Evolutionary conservation across 495 filamentous ascomycete species (phyloP), one percentile per base, ranked within the genome.

Genomic region (Trichodelitschia bisporula): DNA sequence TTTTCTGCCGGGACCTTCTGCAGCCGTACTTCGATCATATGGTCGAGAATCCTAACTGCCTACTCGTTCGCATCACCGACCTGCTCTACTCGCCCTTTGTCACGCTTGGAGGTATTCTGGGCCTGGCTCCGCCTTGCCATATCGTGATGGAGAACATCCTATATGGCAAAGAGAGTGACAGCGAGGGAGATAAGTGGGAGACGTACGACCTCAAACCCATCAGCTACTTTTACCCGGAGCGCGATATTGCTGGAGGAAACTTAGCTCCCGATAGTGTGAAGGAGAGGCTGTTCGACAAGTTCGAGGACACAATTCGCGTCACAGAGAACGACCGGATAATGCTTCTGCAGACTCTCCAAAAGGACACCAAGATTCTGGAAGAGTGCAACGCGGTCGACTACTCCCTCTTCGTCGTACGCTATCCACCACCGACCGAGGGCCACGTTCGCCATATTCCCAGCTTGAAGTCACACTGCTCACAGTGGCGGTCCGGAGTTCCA

Each of bases 91-190:
- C 58, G 0, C 57, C 62, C 0, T 56, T 57, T 9, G 16, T 39
- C 5, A 61, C 64, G 1, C 31, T 77, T 3, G 71, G 71, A 0
- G 54, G 54, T 10, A 26, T 66, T 0, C 36, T 72, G 3, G 53
- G 62, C 1, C 48, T 55, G 3, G 58, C 64, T 0, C 69, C 72
- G 0, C 59, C 62, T 0, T 66, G 72, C 38, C 69, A 76, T 43
- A 65, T 77, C 37, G 55, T 76, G 38, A 77, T 76, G 71, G 71
- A 76, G 28, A 75, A 76, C 43, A 53, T 70, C 30, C 49, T 75
- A 25, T 63, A 63, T 40, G 69, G 66, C 3, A 46, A 59, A 30
- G 44, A 48, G 1, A 45, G 54, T 4, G 53, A 58, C 28, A 41
- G 46, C 0, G 45, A 46, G 2, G 40, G 52, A 2, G 46, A 50